These are phyloP conservation scores for Sicyos edulis DNA, from an alignment of 306 rosid species.

Conservation along the genomic window DNA sequence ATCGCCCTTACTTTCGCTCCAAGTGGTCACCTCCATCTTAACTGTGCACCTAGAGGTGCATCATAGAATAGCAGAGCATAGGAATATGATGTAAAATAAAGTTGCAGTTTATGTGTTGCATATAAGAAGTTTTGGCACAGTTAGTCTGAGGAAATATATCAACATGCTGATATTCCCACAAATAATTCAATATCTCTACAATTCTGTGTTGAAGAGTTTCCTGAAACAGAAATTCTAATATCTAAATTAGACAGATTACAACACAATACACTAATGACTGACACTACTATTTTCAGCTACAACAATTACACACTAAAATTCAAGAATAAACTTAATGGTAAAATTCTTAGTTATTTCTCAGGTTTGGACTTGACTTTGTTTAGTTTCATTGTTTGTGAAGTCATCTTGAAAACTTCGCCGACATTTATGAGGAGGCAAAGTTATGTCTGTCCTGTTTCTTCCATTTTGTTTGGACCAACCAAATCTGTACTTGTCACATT, in stretches of 20 bases:
- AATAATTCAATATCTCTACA: background rate
- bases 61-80: background rate
- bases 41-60: no score
- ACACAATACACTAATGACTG: background rate
- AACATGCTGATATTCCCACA: background rate
- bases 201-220: no score
- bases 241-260: background rate
- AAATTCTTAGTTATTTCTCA: no score
- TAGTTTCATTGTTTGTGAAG: no score
- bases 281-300: background rate
- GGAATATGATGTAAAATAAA: background rate
- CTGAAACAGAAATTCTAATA: background rate
- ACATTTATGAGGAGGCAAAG: no score
- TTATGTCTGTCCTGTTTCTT: no score
- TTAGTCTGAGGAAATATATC: background rate
- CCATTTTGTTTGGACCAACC: no score
- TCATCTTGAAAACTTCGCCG: no score
- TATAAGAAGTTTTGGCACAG: background rate
- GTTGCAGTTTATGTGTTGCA: background rate
- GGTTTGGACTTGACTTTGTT: no score
- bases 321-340: no score
- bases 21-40: slow-evolving; percentile 13
- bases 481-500: no score
- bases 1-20: slow-evolving; percentile 6
- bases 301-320: background rate